These are phyloP conservation scores for Cystobasidium slooffiae DNA, from an alignment of 1,284 basidiomycete species.

Conservation along the genomic window DNA sequence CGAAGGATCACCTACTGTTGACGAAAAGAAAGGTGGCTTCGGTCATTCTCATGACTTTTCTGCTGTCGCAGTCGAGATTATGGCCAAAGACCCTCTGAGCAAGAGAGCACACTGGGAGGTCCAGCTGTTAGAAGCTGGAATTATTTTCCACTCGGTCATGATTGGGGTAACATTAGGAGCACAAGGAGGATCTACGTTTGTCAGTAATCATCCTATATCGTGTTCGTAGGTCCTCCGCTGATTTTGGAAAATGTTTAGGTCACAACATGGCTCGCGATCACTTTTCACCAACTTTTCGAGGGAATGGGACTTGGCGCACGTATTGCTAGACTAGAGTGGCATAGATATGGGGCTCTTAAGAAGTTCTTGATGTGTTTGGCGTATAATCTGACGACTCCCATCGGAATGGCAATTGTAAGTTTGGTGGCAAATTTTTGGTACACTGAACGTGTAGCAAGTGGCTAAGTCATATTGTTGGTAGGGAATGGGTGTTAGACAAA, in stretches of 20 bases:
- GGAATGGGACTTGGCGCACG: conserved; percentile 52
- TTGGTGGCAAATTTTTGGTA: background rate
- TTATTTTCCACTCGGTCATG: conserved; percentile 59
- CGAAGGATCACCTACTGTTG: background rate
- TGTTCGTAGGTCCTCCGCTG: background rate
- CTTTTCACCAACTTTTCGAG: conserved; percentile 55
- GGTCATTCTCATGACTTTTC: conserved; percentile 49
- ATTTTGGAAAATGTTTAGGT: conserved; percentile 27
- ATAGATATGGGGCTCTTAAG: conserved; percentile 26
- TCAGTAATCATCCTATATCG: background rate
- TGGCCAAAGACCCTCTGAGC: conserved; percentile 46
- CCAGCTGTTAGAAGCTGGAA: conserved; percentile 58
- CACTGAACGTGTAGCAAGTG: conserved; percentile 23
- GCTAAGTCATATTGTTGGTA: conserved; percentile 54
- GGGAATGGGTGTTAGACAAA: conserved; percentile 54
- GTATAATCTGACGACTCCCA: conserved; percentile 51
- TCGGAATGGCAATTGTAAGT: conserved; percentile 51
- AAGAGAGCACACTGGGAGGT: conserved; percentile 56
- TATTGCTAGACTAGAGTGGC: conserved; percentile 52
- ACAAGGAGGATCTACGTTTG: conserved; percentile 20
- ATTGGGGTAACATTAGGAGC: conserved; percentile 57
- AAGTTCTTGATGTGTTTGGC: conserved; percentile 51
- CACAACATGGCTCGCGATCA: conserved; percentile 54
- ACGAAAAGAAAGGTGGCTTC: conserved; percentile 30
- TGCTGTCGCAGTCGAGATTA: conserved; percentile 45